These are phyloP conservation scores for Piedraia hortae DNA, from an alignment of 2,329 filamentous ascomycete species.

Conservation along the genomic window DNA sequence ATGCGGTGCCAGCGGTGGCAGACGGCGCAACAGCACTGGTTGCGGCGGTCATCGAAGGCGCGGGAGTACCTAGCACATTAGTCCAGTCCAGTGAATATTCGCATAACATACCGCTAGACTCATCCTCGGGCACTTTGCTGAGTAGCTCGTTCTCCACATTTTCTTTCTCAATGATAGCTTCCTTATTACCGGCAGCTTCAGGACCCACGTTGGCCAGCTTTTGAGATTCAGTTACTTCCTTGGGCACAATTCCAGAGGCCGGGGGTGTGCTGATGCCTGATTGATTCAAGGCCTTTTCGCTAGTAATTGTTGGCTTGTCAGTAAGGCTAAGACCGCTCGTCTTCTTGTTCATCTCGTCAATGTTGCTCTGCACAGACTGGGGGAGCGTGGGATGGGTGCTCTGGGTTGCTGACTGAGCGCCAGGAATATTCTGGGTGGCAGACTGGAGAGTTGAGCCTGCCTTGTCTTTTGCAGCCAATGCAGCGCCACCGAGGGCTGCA, in stretches of 20 bases:
- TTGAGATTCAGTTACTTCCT: slow-evolving; percentile 9
- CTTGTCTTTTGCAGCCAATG: slow-evolving; percentile 14
- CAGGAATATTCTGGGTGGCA: too few relatives aligned
- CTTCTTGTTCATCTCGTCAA: slow-evolving; percentile 9
- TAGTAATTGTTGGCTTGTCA: too few relatives aligned
- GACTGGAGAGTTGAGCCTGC: too few relatives aligned
- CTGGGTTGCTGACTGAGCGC: slow-evolving; percentile 16
- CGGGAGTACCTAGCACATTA: slow-evolving; percentile 3
- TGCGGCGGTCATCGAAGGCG: slow-evolving; percentile 13
- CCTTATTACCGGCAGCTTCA: slow-evolving; percentile 42
- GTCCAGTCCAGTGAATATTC: too few relatives aligned
- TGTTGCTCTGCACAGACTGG: slow-evolving; percentile 19
- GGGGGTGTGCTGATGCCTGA: too few relatives aligned
- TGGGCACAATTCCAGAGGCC: slow-evolving; percentile 7
- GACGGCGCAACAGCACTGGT: slow-evolving; percentile 8
- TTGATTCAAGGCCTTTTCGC: too few relatives aligned
- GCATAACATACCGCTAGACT: slow-evolving; percentile 19
- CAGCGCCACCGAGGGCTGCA: slow-evolving; percentile 14
- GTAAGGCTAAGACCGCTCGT: too few relatives aligned
- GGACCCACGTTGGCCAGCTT: slow-evolving; percentile 21
- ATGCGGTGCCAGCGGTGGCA: slow-evolving; percentile 6
- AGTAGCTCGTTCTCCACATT: slow-evolving; percentile 47
- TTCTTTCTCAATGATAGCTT: slow-evolving; percentile 48
- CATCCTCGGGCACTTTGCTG: slow-evolving; percentile 22
- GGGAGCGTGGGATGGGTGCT: slow-evolving; percentile 20